A percentile compares a stretch with the other conserved stretches of the same genome.
Conservation (phyloP, 2,329 filamentous ascomycete species). For the Aspergillus persii region DNA sequence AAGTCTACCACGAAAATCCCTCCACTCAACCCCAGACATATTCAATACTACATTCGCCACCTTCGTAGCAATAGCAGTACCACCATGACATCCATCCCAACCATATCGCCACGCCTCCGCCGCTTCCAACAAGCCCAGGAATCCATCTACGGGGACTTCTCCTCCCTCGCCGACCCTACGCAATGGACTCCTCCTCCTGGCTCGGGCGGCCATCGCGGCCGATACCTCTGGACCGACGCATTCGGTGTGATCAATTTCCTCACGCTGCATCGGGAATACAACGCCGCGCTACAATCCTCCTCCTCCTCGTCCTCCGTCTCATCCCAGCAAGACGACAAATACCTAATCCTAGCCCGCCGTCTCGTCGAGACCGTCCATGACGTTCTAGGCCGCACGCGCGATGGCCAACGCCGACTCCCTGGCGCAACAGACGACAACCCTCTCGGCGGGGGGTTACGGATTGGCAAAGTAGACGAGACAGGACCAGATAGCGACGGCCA, state of each 20-base stretch:
- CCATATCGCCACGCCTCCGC: constrained; percentile 22
- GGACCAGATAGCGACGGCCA: constrained; percentile 58
- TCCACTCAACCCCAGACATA: not conserved
- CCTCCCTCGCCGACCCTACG: constrained; percentile 27
- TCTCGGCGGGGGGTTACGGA: constrained; percentile 55
- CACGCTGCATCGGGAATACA: constrained; percentile 49
- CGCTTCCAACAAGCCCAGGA: constrained; percentile 39
- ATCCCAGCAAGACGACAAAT: constrained; percentile 31
- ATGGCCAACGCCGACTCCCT: constrained; percentile 48
- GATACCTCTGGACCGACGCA: constrained; percentile 62
- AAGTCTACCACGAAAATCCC: not conserved
- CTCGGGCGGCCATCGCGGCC: constrained; percentile 55
- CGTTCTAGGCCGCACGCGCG: constrained; percentile 52
- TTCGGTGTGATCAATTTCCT: constrained; percentile 61
- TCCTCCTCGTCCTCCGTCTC: not conserved
- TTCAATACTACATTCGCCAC: not conserved
- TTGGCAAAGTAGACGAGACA: constrained; percentile 52
- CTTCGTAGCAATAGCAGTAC: not conserved
- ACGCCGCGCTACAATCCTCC: constrained; percentile 7
- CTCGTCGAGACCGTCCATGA: constrained; percentile 54
- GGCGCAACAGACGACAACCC: constrained; percentile 53
- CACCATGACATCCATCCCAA: constrained; percentile 9
- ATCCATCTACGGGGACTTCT: constrained; percentile 41
- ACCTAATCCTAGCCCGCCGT: constrained; percentile 49
- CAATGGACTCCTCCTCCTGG: constrained; percentile 51